Percentiles rank a stretch among this genome's conserved stretches.
Evolutionary conservation across 2,329 filamentous ascomycete genomes (phyloP).

Genomic region (Venturia oleaginea): DNA sequence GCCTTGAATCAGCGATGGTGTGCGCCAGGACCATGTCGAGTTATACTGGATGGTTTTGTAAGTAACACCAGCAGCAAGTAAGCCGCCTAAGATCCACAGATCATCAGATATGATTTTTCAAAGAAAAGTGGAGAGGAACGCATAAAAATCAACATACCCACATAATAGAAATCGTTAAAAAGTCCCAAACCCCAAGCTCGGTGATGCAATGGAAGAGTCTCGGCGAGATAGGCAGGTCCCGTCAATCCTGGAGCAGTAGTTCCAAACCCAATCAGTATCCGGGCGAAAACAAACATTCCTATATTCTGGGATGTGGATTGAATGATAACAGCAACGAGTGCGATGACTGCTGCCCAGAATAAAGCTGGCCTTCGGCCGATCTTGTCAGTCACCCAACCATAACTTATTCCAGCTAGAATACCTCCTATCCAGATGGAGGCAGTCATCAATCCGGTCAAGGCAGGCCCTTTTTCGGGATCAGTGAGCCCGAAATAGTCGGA

Average conservation of each 20-base stretch:
- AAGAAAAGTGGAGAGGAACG: neutral
- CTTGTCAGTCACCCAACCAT: constrained; percentile 34
- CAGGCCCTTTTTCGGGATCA: constrained; percentile 20
- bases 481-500: constrained; percentile 47
- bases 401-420: constrained; percentile 36
- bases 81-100: constrained; percentile 19
- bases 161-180: constrained; percentile 30
- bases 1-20: constrained; percentile 36
- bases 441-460: constrained; percentile 47
- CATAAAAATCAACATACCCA: neutral
- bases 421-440: constrained; percentile 47
- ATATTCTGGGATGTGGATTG: constrained; percentile 43
- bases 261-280: constrained; percentile 42
- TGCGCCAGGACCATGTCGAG: constrained; percentile 39
- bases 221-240: constrained; percentile 40
- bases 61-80: constrained; percentile 42
- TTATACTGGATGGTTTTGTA: constrained; percentile 34
- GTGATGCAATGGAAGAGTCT: constrained; percentile 38
- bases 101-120: neutral
- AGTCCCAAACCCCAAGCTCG: constrained; percentile 37
- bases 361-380: constrained; percentile 37
- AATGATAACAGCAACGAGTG: constrained; percentile 37
- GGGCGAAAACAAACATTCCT: constrained; percentile 41
- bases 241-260: constrained; percentile 34
- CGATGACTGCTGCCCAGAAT: constrained; percentile 33